phyloP scores from a whole-genome alignment of 306 rosid genomes.

The Hylodesmum podocarpum region DNA sequence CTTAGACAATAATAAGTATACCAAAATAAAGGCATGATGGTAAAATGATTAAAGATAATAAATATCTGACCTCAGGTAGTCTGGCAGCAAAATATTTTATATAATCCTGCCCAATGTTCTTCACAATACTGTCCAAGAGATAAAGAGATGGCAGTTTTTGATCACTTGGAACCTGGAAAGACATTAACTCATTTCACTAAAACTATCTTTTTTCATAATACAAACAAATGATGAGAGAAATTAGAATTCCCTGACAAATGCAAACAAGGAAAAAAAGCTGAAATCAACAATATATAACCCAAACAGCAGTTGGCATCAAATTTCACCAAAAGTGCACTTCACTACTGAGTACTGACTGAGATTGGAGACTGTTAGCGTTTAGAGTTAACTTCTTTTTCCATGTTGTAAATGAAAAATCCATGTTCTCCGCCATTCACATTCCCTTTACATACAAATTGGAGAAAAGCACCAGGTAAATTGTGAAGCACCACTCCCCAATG shows the following conservation, averaged over 20 bases:
- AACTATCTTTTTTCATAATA: constrained; percentile 11
- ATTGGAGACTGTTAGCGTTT: neutral
- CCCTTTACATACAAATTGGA: neutral
- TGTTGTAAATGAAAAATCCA: neutral
- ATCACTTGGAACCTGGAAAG: constrained; percentile 85
- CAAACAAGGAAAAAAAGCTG: constrained; percentile 2
- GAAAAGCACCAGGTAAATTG: neutral
- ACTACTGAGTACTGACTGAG: neutral
- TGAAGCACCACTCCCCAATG: too few species aligned
- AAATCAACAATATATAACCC: neutral
- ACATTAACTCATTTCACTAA: constrained; percentile 23
- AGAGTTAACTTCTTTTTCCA: neutral
- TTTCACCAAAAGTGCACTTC: constrained; percentile 4
- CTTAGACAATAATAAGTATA: neutral
- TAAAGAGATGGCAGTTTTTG: constrained; percentile 95
- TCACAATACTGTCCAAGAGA: constrained; percentile 93
- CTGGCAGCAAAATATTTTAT: constrained; percentile 75
- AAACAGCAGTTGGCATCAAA: neutral
- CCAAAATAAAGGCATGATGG: neutral
- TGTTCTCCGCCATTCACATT: neutral
- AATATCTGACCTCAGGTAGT: constrained; percentile 85
- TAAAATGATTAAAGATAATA: neutral
- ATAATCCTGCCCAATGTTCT: constrained; percentile 91
- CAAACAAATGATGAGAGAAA: constrained; percentile 4
- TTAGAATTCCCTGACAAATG: neutral